Evolutionary conservation across 2,329 filamentous ascomycete species (phyloP).

Genomic region (Amesomyces nigricolor): DNA sequence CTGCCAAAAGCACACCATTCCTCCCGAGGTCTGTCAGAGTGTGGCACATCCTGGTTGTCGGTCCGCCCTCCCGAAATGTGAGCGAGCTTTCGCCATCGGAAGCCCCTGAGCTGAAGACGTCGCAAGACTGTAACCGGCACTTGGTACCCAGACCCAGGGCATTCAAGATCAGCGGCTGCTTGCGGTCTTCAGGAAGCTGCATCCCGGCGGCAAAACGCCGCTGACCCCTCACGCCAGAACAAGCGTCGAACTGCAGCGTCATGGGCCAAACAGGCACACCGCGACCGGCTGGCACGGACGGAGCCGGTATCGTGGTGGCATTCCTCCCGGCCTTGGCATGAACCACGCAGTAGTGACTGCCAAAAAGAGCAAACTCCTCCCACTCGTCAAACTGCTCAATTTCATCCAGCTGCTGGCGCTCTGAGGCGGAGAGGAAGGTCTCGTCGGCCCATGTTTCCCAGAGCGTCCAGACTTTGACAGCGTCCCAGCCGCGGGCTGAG

Average conservation of each 20-base stretch:
- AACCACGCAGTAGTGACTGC: slow-evolving; percentile 76
- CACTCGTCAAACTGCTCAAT: slow-evolving; percentile 90
- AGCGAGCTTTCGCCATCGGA: slow-evolving; percentile 8
- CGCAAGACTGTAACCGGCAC: slow-evolving; percentile 44
- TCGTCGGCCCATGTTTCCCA: slow-evolving; percentile 79
- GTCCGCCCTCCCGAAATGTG: slow-evolving; percentile 30
- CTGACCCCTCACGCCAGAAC: slow-evolving; percentile 38
- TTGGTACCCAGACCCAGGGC: slow-evolving; percentile 42
- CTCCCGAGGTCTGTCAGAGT: slow-evolving; percentile 62
- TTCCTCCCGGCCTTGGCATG: slow-evolving; percentile 47
- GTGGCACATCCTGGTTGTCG: slow-evolving; percentile 62
- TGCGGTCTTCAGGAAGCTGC: slow-evolving; percentile 32
- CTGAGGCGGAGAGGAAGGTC: slow-evolving; percentile 54
- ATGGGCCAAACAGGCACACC: slow-evolving; percentile 7
- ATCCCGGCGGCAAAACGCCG: slow-evolving; percentile 58
- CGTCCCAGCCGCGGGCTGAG: slow-evolving; percentile 58
- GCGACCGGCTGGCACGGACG: neutral
- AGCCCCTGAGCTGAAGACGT: slow-evolving; percentile 39
- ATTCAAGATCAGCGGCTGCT: slow-evolving; percentile 38
- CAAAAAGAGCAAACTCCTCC: slow-evolving; percentile 88
- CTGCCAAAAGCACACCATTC: slow-evolving; percentile 58
- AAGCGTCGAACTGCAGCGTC: slow-evolving; percentile 32
- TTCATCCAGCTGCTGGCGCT: slow-evolving; percentile 58
- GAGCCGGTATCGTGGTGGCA: neutral
- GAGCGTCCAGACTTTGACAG: slow-evolving; percentile 59